Base-by-base conservation (phyloP, 2,329 filamentous ascomycete species). In the Coleophoma cylindrospora region DNA sequence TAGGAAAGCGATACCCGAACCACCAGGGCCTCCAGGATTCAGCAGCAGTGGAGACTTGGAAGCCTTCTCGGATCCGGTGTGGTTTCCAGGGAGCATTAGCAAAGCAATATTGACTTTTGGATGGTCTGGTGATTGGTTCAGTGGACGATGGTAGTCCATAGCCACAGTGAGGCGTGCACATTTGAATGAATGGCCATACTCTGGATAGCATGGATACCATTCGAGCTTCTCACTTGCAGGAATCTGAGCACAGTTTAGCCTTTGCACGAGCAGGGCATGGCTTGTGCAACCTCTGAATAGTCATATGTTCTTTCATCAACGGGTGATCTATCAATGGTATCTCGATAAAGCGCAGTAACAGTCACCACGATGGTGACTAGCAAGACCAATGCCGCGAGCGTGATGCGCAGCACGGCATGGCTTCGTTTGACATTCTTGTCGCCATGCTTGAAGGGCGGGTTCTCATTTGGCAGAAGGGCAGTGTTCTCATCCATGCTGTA, bases 81-180 rank as follows among this genome's bases (percentile, higher is more conserved):
- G 46, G 1, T 34, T 48, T 21, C 46, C 46, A 4, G 46, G 46
- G 9, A 40, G 22, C 37, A 48, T 40, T 33, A 40, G 40, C 11
- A 48, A 22, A 12, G 46, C 46, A 17, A 48, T 40, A n/a, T 41
- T 12, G 22, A 48, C 46, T 34, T 48, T 48, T 2, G 46, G 46
- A 34, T 48, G 40, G n/a, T 48, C 21, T 33, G 27, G 11, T 15
- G 46, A 48, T 47, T 59, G 60, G 51, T 69, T 67, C 40, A 74
- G 51, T 9, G 71, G 70, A 13, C 70, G 66, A 50, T 66, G 59
- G 52, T 75, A 74, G 55, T 75, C 73, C 67, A 76, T 72, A 10
- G 74, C 70, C 4, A 76, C 69, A 8, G 71, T 73, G 10, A 76
- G 64, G 19, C 72, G 66, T 40, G 74, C 69, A 57, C 73, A 76